phyloP scores from a whole-genome alignment of 139 green algal genomes.

The Chlamydomonas schloesseri region DNA sequence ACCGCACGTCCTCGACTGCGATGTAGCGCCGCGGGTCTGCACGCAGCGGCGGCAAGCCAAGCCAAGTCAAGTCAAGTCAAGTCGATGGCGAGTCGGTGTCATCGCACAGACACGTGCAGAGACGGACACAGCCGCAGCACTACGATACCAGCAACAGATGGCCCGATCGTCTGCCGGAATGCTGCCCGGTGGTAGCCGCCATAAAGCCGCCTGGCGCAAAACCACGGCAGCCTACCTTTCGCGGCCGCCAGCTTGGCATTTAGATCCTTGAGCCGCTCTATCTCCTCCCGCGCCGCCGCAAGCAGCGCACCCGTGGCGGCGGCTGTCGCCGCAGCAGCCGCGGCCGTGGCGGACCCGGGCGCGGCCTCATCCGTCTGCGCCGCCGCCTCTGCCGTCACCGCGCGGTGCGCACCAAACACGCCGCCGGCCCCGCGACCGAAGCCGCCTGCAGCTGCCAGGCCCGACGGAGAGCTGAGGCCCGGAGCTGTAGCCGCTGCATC shows the following conservation, averaged over 20 bases:
- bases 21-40: constrained; percentile 29
- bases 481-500: neutral
- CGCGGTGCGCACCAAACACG: neutral
- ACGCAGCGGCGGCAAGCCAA: neutral
- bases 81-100: no score
- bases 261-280: constrained; percentile 29
- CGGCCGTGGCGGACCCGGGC: no score
- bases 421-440: neutral
- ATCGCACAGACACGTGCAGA: no score
- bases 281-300: constrained; percentile 19
- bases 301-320: neutral
- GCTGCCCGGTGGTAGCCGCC: no score
- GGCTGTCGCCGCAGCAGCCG: neutral
- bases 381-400: neutral
- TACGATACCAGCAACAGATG: no score
- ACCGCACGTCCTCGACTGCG: constrained; percentile 17
- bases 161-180: no score
- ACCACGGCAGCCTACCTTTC: neutral
- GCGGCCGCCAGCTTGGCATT: constrained; percentile 26
- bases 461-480: neutral
- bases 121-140: no score
- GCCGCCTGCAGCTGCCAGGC: neutral
- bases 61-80: no score
- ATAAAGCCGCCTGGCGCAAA: no score
- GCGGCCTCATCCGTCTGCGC: neutral